These are phyloP conservation scores for Yamadazyma atmosphaerica DNA, from an alignment of 1,139 yeast species.

Conservation along the genomic window DNA sequence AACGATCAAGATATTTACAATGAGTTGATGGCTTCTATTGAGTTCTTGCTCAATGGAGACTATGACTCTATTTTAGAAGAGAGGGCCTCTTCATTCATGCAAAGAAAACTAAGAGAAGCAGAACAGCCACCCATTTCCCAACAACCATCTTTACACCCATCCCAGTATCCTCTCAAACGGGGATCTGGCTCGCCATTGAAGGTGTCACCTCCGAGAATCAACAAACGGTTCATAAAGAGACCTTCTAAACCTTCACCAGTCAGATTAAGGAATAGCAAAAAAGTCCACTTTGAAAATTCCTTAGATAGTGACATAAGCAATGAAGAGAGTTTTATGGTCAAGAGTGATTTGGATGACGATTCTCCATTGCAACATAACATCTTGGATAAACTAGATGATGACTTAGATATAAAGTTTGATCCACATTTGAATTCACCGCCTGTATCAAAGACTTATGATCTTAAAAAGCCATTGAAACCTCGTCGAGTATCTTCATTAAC, in stretches of 20 bases:
- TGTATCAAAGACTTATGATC: slow-evolving; percentile 7
- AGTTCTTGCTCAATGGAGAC: slow-evolving; percentile 36
- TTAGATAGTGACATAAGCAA: slow-evolving; percentile 31
- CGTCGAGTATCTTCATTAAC: slow-evolving; percentile 17
- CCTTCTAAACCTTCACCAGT: slow-evolving; percentile 13
- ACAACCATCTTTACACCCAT: too few relatives aligned
- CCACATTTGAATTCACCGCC: slow-evolving; percentile 37
- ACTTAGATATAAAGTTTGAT: slow-evolving; percentile 31
- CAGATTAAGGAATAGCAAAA: slow-evolving; percentile 20
- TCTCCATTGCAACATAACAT: slow-evolving; percentile 28
- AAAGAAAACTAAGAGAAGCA: slow-evolving; percentile 21
- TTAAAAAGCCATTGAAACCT: slow-evolving; percentile 8
- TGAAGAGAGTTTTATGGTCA: slow-evolving; percentile 18
- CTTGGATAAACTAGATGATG: slow-evolving; percentile 22
- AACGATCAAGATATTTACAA: slow-evolving; percentile 8
- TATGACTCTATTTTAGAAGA: slow-evolving; percentile 37
- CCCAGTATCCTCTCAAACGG: background rate
- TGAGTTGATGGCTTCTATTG: slow-evolving; percentile 21
- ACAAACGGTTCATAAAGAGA: slow-evolving; percentile 21
- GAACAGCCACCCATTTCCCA: slow-evolving; percentile 9
- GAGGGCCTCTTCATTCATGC: slow-evolving; percentile 30
- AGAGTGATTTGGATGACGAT: slow-evolving; percentile 27
- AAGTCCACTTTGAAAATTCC: slow-evolving; percentile 27
- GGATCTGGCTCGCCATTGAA: slow-evolving; percentile 25
- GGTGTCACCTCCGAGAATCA: slow-evolving; percentile 25